phyloP scores from a whole-genome alignment of 176 grass and related monocot genomes.

The Eragrostis nindensis region DNA sequence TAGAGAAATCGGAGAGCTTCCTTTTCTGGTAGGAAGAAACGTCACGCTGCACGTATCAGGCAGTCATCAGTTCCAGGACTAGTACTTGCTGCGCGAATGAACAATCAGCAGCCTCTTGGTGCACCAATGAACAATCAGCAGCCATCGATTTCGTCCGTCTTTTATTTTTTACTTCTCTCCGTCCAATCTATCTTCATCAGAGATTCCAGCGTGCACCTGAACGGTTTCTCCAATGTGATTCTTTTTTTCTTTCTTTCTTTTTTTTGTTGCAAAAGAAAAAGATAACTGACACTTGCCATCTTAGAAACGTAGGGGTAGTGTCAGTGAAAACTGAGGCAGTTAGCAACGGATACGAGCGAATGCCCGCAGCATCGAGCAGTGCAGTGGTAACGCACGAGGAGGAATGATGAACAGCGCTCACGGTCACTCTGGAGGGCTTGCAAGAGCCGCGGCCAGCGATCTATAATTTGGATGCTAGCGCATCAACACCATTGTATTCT shows the following conservation, averaged over 20 bases:
- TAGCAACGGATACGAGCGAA: neutral
- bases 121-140: neutral
- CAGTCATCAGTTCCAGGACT: neutral
- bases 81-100: no score
- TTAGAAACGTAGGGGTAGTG: neutral
- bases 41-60: conserved; percentile 32
- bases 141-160: neutral
- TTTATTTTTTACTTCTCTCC: neutral
- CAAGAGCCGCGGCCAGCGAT: conserved; percentile 25
- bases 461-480: neutral
- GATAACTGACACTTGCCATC: no score
- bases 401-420: conserved; percentile 22
- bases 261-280: no score
- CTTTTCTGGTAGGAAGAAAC: conserved; percentile 45
- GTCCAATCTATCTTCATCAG: no score
- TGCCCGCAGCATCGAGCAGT: neutral
- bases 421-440: neutral
- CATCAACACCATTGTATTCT: neutral
- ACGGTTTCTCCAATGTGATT: no score
- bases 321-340: neutral
- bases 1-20: neutral
- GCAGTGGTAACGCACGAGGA: neutral
- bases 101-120: neutral
- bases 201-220: no score
- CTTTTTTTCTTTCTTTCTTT: no score